A percentile compares a stretch with the other conserved stretches of the same genome.
phyloP scores from a whole-genome alignment of 2,329 filamentous ascomycete species.

The Rhinocladiella similis region DNA sequence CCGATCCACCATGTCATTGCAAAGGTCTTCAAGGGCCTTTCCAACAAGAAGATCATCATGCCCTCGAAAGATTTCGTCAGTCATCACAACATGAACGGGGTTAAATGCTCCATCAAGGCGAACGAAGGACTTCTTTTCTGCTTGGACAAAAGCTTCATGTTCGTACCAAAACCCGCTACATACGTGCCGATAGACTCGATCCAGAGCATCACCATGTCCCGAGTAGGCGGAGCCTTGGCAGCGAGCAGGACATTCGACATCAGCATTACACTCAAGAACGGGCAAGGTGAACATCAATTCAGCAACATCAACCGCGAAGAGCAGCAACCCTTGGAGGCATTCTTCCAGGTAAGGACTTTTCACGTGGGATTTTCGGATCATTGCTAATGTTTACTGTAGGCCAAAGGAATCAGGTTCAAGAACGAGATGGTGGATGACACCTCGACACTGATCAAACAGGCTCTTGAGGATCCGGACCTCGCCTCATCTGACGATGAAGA shows the following conservation, averaged over 20 bases:
- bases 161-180: conserved; percentile 95
- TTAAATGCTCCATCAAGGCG: conserved; percentile 99
- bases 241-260: conserved; percentile 97
- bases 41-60: conserved; percentile 91
- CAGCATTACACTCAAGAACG: conserved; percentile 84
- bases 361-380: not conserved
- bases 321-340: conserved; percentile 91
- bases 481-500: conserved; percentile 37
- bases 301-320: conserved; percentile 99
- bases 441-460: conserved; percentile 69
- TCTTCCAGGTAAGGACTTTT: conserved; percentile 67
- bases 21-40: conserved; percentile 91
- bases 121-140: conserved; percentile 98
- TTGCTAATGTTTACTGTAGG: conserved; percentile 33
- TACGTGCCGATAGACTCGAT: conserved; percentile 97
- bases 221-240: conserved; percentile 90
- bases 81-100: conserved; percentile 89
- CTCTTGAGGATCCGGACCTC: conserved; percentile 79
- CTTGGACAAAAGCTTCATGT: conserved; percentile 97
- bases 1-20: conserved; percentile 91
- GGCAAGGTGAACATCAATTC: conserved; percentile 88
- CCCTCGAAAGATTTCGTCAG: conserved; percentile 89
- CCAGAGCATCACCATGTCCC: conserved; percentile 87
- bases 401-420: conserved; percentile 92
- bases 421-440: conserved; percentile 96